Evolutionary conservation across 352 stramenopile species (phyloP).

Genomic region (Globisporangium heterothallicum): DNA sequence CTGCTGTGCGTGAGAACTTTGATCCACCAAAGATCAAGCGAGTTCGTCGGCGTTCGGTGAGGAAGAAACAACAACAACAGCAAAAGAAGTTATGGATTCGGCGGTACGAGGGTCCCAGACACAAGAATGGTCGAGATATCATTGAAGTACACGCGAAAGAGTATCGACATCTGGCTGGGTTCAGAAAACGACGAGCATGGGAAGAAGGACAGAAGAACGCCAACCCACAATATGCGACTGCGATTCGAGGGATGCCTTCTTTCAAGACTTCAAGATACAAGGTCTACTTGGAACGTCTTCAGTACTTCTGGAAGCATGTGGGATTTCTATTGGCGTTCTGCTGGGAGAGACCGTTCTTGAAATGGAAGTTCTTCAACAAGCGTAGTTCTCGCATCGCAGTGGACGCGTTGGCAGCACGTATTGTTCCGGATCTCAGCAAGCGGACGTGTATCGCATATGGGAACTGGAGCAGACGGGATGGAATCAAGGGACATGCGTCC

Average conservation of each 20-base stretch:
- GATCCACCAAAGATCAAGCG: not conserved
- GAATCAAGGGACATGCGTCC: constrained; percentile 16
- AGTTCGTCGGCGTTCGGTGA: not conserved
- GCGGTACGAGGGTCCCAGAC: constrained; percentile 1
- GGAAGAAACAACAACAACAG: constrained; percentile 2
- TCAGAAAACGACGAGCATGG: constrained; percentile 12
- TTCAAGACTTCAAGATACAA: constrained; percentile 15
- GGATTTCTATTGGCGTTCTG: constrained; percentile 8
- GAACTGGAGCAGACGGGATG: constrained; percentile 11
- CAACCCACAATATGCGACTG: constrained; percentile 2
- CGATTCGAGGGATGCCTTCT: constrained; percentile 10
- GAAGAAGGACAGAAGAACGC: constrained; percentile 7
- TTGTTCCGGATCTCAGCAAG: constrained; percentile 4
- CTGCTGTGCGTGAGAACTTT: constrained; percentile 12
- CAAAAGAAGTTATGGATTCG: constrained; percentile 7
- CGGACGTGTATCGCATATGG: constrained; percentile 9
- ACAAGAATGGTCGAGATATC: constrained; percentile 14
- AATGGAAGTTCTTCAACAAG: constrained; percentile 11
- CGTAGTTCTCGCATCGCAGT: constrained; percentile 6
- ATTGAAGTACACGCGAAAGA: constrained; percentile 4
- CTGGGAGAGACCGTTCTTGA: constrained; percentile 3
- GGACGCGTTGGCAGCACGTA: constrained; percentile 9
- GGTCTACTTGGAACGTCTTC: constrained; percentile 4
- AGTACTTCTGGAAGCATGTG: constrained; percentile 10
- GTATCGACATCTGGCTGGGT: constrained; percentile 14